Percentiles rank a stretch among this genome's conserved stretches.
Evolutionary conservation across 805 yeast species (phyloP).

Genomic region (Hyphopichia homilentoma): DNA sequence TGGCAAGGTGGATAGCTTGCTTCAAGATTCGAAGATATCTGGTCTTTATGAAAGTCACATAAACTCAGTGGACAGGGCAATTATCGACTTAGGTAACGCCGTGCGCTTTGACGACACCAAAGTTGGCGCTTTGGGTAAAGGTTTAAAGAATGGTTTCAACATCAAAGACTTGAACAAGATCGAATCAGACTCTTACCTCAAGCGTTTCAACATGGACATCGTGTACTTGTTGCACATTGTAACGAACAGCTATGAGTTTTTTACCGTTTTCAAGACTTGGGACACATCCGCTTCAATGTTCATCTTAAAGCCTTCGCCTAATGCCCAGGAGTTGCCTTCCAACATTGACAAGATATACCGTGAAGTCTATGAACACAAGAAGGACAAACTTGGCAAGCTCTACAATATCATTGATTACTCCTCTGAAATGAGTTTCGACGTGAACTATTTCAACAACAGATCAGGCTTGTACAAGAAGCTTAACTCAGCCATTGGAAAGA

Average conservation of each 20-base stretch:
- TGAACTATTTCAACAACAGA: slow-evolving; percentile 50
- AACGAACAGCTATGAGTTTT: slow-evolving; percentile 74
- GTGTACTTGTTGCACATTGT: slow-evolving; percentile 66
- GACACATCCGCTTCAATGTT: slow-evolving; percentile 46
- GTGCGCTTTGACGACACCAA: slow-evolving; percentile 65
- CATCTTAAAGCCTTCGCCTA: slow-evolving; percentile 63
- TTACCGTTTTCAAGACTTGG: slow-evolving; percentile 64
- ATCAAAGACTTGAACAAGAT: slow-evolving; percentile 49
- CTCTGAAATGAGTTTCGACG: slow-evolving; percentile 50
- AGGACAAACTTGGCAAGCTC: slow-evolving; percentile 38
- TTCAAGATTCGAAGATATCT: slow-evolving; percentile 56
- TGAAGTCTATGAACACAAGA: slow-evolving; percentile 48
- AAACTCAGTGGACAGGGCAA: slow-evolving; percentile 63
- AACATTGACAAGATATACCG: slow-evolving; percentile 52
- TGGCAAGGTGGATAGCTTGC: slow-evolving; percentile 54
- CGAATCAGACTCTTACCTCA: slow-evolving; percentile 51
- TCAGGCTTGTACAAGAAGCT: slow-evolving; percentile 56
- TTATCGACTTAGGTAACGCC: slow-evolving; percentile 72
- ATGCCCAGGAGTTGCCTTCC: slow-evolving; percentile 62
- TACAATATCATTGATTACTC: slow-evolving; percentile 52
- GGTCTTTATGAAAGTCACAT: slow-evolving; percentile 79
- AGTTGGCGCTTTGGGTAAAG: slow-evolving; percentile 83
- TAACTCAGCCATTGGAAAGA: slow-evolving; percentile 48
- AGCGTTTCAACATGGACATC: slow-evolving; percentile 51
- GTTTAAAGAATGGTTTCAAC: slow-evolving; percentile 82